phyloP scores from a whole-genome alignment of 108 stramenopile genomes.

The Conticribra weissflogii region DNA sequence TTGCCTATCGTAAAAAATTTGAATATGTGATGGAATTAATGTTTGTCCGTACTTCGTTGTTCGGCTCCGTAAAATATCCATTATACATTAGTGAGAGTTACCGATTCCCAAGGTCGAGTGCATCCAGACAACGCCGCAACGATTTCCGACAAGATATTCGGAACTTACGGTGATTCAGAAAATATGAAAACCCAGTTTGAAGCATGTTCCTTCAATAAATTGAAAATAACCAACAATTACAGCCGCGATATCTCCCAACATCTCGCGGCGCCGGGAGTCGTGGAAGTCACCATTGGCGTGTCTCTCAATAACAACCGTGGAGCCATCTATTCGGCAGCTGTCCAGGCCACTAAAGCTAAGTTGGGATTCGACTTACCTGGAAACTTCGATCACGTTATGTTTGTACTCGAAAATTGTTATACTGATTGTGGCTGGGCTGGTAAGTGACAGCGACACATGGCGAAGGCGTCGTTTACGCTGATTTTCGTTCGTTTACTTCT shows the following conservation, averaged over 20 bases:
- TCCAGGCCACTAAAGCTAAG: slow-evolving; percentile 11
- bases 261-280: slow-evolving; percentile 34
- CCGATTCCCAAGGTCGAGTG: background rate
- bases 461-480: background rate
- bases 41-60: too few relatives aligned
- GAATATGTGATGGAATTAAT: too few relatives aligned
- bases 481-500: background rate
- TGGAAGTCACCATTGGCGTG: slow-evolving; percentile 33
- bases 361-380: slow-evolving; percentile 30
- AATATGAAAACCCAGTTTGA: slow-evolving; percentile 23
- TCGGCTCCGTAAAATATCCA: too few relatives aligned
- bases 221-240: slow-evolving; percentile 23
- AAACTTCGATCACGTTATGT: slow-evolving; percentile 40
- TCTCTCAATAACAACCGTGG: slow-evolving; percentile 8
- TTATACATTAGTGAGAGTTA: background rate
- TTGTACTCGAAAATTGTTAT: slow-evolving; percentile 37
- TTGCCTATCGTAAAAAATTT: too few relatives aligned
- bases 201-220: slow-evolving; percentile 43
- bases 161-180: slow-evolving; percentile 32
- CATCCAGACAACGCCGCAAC: background rate
- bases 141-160: background rate
- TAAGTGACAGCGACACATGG: background rate
- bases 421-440: slow-evolving; percentile 6
- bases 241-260: background rate
- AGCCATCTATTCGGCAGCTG: background rate